These are phyloP conservation scores for Globisporangium viniferum DNA, from an alignment of 352 stramenopile genomes.

Conservation along the genomic window DNA sequence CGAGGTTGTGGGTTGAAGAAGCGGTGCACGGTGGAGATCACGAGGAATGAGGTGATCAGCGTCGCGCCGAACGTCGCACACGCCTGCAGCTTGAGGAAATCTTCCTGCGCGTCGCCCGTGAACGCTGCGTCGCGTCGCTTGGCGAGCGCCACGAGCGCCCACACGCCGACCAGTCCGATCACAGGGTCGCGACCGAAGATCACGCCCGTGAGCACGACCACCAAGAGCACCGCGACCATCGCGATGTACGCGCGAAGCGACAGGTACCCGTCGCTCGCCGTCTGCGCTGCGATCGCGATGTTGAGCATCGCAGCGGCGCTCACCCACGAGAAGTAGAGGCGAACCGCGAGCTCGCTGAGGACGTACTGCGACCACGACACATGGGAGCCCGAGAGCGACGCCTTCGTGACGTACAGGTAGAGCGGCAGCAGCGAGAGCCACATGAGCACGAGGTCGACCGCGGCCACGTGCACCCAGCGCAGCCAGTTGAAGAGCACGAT, in stretches of 20 bases:
- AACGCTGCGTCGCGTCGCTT: constrained; percentile 32
- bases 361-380: constrained; percentile 47
- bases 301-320: constrained; percentile 45
- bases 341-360: constrained; percentile 54
- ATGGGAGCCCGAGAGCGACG: constrained; percentile 29
- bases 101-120: constrained; percentile 16
- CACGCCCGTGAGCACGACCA: constrained; percentile 36
- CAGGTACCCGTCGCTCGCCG: constrained; percentile 29
- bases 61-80: constrained; percentile 30
- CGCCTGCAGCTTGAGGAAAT: constrained; percentile 40
- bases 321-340: constrained; percentile 69
- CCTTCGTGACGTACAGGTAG: constrained; percentile 56
- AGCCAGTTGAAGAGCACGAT: constrained; percentile 23
- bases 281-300: constrained; percentile 50
- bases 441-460: constrained; percentile 46
- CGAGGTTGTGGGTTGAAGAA: constrained; percentile 15
- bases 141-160: constrained; percentile 48
- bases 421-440: constrained; percentile 56
- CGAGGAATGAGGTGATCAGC: constrained; percentile 22
- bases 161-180: constrained; percentile 48
- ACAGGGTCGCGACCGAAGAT: constrained; percentile 47
- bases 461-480: constrained; percentile 30
- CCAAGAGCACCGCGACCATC: constrained; percentile 40
- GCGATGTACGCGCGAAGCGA: constrained; percentile 38
- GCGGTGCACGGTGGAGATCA: constrained; percentile 27